phyloP scores from a whole-genome alignment of 1,284 basidiomycete species.

The Pascua sp. region DNA sequence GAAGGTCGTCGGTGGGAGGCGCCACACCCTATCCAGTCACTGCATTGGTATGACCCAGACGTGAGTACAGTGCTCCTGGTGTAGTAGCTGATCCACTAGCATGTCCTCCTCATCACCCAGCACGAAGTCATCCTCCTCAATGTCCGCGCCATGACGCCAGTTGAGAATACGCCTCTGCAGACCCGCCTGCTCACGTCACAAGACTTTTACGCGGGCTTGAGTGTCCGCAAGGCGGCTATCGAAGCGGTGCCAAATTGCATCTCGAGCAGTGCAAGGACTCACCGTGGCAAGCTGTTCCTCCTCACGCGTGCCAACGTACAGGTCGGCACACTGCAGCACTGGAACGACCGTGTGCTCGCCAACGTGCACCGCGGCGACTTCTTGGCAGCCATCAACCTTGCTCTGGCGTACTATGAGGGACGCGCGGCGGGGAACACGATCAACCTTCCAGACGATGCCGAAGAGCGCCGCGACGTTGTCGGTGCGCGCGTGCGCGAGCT shows the following conservation, averaged over 20 bases:
- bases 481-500: slow-evolving; percentile 75
- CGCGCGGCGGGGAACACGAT: slow-evolving; percentile 81
- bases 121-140: slow-evolving; percentile 68
- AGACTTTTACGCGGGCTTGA: slow-evolving; percentile 29
- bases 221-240: slow-evolving; percentile 8
- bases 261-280: slow-evolving; percentile 69
- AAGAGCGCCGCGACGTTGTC: slow-evolving; percentile 62
- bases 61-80: slow-evolving; percentile 27
- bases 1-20: slow-evolving; percentile 43
- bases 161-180: slow-evolving; percentile 45
- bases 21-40: slow-evolving; percentile 42
- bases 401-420: slow-evolving; percentile 78
- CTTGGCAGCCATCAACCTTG: slow-evolving; percentile 81
- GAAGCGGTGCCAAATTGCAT: slow-evolving; percentile 42
- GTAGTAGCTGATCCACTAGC: slow-evolving; percentile 28
- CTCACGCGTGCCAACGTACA: slow-evolving; percentile 61
- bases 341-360: slow-evolving; percentile 87
- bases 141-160: slow-evolving; percentile 48
- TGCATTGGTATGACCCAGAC: slow-evolving; percentile 54
- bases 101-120: slow-evolving; percentile 56
- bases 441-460: slow-evolving; percentile 68
- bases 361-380: slow-evolving; percentile 85
- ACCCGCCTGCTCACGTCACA: slow-evolving; percentile 38
- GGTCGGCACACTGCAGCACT: slow-evolving; percentile 84
- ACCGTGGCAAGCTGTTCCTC: slow-evolving; percentile 87